These are phyloP conservation scores for Fusarium sp. DNA, from an alignment of 2,329 filamentous ascomycete genomes.

Conservation along the genomic window DNA sequence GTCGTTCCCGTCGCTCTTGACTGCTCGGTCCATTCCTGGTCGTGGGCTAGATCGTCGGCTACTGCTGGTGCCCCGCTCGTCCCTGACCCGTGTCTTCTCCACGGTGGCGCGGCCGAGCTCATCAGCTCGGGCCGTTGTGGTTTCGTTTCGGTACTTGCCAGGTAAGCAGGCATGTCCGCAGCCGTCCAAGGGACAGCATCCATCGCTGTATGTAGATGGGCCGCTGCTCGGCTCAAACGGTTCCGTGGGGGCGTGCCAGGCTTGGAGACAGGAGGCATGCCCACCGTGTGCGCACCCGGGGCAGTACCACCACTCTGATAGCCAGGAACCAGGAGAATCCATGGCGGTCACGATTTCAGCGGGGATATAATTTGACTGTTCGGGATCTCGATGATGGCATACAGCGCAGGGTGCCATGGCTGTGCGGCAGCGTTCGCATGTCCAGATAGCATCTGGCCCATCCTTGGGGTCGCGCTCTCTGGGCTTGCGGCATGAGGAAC, in stretches of 20 bases:
- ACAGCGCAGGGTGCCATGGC: conserved; percentile 68
- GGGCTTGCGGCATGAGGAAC: conserved; percentile 66
- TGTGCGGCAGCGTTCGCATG: conserved; percentile 65
- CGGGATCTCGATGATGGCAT: conserved; percentile 64
- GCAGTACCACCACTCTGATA: conserved; percentile 71
- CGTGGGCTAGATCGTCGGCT: conserved; percentile 46
- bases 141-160: conserved; percentile 64
- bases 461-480: conserved; percentile 61
- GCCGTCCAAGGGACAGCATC: conserved; percentile 72
- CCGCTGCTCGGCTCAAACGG: conserved; percentile 20
- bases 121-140: conserved; percentile 57
- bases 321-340: conserved; percentile 38
- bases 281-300: conserved; percentile 71
- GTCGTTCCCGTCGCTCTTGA: conserved; percentile 62
- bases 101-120: conserved; percentile 61
- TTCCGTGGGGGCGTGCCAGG: conserved; percentile 63
- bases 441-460: conserved; percentile 61
- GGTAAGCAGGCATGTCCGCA: conserved; percentile 73
- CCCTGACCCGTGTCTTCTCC: conserved; percentile 48
- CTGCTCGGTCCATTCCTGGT: conserved; percentile 37
- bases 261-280: conserved; percentile 67
- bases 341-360: conserved; percentile 44
- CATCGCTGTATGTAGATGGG: conserved; percentile 56
- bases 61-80: conserved; percentile 38
- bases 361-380: conserved; percentile 54